A percentile compares a stretch with the other conserved stretches of the same genome.
These are phyloP conservation scores for Ogataea zsoltii DNA, from an alignment of 805 yeast species.

Conservation along the genomic window DNA sequence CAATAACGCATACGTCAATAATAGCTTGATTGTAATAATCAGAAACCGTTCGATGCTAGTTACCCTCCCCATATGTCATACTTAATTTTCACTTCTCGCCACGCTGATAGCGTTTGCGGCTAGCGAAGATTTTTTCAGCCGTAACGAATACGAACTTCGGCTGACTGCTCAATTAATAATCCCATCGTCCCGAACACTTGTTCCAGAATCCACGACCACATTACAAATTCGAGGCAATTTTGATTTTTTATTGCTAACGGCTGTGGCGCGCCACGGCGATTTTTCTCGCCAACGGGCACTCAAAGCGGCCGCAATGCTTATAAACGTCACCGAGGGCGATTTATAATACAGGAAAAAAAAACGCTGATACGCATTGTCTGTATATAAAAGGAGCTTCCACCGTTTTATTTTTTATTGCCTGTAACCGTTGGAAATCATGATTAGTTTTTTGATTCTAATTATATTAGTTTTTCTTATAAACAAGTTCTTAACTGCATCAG, in stretches of 20 bases:
- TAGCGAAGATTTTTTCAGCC: slow-evolving; percentile 1
- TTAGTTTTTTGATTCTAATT: slow-evolving; percentile 29
- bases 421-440: slow-evolving; percentile 20
- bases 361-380: not conserved
- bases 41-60: no score
- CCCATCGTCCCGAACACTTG: no score
- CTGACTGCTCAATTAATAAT: not conserved
- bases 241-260: not conserved
- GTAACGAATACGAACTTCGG: slow-evolving; percentile 5
- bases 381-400: slow-evolving; percentile 2
- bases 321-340: slow-evolving; percentile 4
- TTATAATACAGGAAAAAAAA: slow-evolving; percentile 7
- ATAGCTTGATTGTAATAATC: no score
- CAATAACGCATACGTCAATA: no score
- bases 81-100: not conserved
- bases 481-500: slow-evolving; percentile 23
- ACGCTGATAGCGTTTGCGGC: not conserved
- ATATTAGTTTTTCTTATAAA: slow-evolving; percentile 28
- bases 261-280: slow-evolving; percentile 3
- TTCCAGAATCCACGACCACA: slow-evolving; percentile 3
- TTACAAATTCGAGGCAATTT: slow-evolving; percentile 4
- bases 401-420: not conserved
- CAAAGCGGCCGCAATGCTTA: not conserved
- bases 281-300: not conserved
- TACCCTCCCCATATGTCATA: not conserved